Evolutionary conservation across 495 filamentous ascomycete genomes (phyloP).

Genomic region (Saxophila tyrrhenica): DNA sequence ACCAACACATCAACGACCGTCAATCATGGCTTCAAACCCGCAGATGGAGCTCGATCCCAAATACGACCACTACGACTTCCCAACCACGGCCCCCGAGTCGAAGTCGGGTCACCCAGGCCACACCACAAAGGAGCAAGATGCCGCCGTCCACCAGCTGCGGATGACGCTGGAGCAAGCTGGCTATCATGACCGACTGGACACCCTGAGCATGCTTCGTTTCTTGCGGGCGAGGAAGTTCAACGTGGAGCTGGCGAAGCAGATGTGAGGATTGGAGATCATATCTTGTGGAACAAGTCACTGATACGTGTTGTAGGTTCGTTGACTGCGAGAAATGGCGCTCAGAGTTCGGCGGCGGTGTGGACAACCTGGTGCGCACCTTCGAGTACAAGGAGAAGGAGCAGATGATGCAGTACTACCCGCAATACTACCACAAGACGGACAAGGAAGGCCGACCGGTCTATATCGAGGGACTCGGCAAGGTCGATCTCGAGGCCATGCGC

Average conservation of each 20-base stretch:
- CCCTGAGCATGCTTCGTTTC: conserved; percentile 62
- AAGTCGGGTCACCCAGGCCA: conserved; percentile 78
- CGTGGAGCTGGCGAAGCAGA: conserved; percentile 67
- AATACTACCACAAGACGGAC: conserved; percentile 99
- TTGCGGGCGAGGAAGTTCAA: conserved; percentile 92
- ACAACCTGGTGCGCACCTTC: conserved; percentile 69
- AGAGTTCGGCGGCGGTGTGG: conserved; percentile 61
- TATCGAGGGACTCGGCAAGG: conserved; percentile 90
- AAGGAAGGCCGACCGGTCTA: conserved; percentile 96
- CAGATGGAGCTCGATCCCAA: conserved; percentile 62
- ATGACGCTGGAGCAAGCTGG: conserved; percentile 72
- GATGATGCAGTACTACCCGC: conserved; percentile 88
- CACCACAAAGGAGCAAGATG: conserved; percentile 80
- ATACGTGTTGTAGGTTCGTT: conserved; percentile 50
- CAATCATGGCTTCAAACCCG: conserved; percentile 15
- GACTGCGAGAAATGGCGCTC: conserved; percentile 86
- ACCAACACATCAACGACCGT: too few relatives aligned
- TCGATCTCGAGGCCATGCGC: conserved; percentile 80
- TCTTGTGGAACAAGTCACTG: not conserved
- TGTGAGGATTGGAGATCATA: conserved; percentile 43
- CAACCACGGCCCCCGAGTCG: conserved; percentile 57
- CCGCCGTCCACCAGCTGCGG: conserved; percentile 74
- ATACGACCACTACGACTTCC: conserved; percentile 94
- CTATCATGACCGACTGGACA: conserved; percentile 78
- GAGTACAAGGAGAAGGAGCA: conserved; percentile 79